phyloP scores from a whole-genome alignment of 208 protist genomes.

The Acanthamoeba pearcei region DNA sequence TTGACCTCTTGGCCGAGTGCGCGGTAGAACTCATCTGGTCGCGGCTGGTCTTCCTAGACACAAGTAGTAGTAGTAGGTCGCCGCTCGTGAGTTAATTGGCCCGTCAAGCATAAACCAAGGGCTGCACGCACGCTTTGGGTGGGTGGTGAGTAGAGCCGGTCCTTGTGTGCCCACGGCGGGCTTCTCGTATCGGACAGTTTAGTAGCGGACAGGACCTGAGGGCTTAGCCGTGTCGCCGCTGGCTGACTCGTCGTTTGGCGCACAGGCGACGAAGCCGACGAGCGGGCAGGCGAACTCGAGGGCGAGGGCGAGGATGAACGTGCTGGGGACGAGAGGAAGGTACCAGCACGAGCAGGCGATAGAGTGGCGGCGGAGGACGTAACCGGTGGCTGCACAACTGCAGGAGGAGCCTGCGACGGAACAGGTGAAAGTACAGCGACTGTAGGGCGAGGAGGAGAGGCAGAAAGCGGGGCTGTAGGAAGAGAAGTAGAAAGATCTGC shows the following conservation, averaged over 20 bases:
- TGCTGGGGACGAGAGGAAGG: not conserved
- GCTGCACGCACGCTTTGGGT: not conserved
- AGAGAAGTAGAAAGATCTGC: not conserved
- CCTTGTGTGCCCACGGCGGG: not conserved
- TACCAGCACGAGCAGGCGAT: not conserved
- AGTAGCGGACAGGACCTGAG: not conserved
- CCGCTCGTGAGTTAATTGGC: too few species aligned
- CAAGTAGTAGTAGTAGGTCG: too few species aligned
- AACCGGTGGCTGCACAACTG: not conserved
- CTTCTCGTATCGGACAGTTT: not conserved
- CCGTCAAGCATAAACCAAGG: too few species aligned
- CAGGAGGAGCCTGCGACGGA: not conserved
- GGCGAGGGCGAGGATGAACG: not conserved
- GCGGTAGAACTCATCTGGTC: constrained; percentile 16
- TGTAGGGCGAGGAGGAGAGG: not conserved
- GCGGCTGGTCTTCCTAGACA: not conserved
- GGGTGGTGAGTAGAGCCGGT: not conserved
- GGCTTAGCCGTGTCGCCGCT: not conserved
- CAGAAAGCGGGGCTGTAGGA: not conserved
- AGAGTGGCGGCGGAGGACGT: too few species aligned
- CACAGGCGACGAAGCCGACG: not conserved
- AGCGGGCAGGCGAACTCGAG: constrained; percentile 2
- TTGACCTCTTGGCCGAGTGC: constrained; percentile 23
- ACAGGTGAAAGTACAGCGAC: not conserved
- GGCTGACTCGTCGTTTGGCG: not conserved